Base-by-base conservation (phyloP, 1,139 yeast genomes). In the Scheffersomyces insectosa region DNA sequence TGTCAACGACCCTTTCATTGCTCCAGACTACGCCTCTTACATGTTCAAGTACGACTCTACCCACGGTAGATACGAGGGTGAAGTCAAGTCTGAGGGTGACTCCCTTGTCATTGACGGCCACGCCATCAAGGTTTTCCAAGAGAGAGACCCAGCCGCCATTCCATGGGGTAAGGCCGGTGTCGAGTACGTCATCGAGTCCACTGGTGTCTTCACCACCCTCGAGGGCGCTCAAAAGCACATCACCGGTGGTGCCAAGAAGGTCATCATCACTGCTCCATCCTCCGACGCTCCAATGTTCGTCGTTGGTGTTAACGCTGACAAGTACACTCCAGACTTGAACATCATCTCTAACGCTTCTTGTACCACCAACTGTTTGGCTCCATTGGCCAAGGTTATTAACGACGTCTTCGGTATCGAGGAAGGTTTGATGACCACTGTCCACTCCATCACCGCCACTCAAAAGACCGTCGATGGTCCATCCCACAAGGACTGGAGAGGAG, bases 401-500 rank as follows among this genome's bases (percentile, higher is more conserved):
- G 90, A 86, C 73, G 74, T 72, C 62, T 86, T 83, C 67, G 93
- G 93, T 52, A 81, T 86, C 62, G 85, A 82, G 65, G 95, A 86
- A 77, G 95, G 89, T 76, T 80, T 86, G 66, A 86, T 86, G 95
- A 86, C 95, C 78, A 86, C 95, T 56, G 89, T 85, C 62, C 95
- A 86, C 83, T 85, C 93, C 66, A 82, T 85, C 77, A 86, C 95
- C 59, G 95, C 95, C 66, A 85, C 93, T 67, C 95, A 86, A 75
- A 86, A 86, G 84, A 84, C 91, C 54, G 95, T 86, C 57, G 95
- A 86, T 67, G 95, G 95, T 75, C 91, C 95, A 65, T 85, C 93
- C 70, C 85, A 83, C 81, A 86, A 86, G 83, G 95, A 87, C 82
- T 87, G 95, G 95, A 83, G 95, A 80, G 95, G 95, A 70, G 95